Base-by-base conservation (phyloP, 2,329 filamentous ascomycete genomes). In the Stemphylium vesicarium region DNA sequence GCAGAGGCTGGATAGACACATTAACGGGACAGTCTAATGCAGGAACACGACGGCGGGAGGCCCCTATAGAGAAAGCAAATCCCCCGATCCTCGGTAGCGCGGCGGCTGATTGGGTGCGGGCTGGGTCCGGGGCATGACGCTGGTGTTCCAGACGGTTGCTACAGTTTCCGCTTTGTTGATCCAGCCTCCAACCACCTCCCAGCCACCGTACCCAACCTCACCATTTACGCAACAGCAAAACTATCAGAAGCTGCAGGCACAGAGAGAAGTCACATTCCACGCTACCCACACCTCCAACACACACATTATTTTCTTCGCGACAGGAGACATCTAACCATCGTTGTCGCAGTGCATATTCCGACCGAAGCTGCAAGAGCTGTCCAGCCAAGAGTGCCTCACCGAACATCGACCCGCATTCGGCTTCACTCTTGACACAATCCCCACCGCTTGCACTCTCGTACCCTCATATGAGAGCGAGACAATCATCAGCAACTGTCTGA, bases 151-250 rank as follows among this genome's bases (percentile, higher is more conserved):
- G 41, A 31, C 26, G 51, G 63, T 64, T 65, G 63, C 60, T 60
- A 54, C 50, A 50, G 59, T 50, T 42, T 56, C 60, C 57, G 57
- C 49, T 57, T 54, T 62, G 62, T 65, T 60, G 57, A 50, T 57
- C 29, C 64, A 35, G 45, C 22, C 39, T 54, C 51, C 51, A 54
- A 50, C 51, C 51, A 44, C 51, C 51, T 54, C 51, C 45, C 66
- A 70, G 71, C 70, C 67, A 63, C 60, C 50, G 62, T 46, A 31
- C 52, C 71, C 71, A 74, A 69, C 71, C 70, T 70, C 72, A 68
- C 42, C 55, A 65, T 67, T 72, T 72, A 57, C 52, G 49, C 57
- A 56, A 61, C 61, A 69, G 60, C 69, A 73, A 74, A 75, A 71
- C 62, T 66, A 60, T 52, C 57, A 43, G 53, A 53, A 54, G 56